phyloP scores from a whole-genome alignment of 345 rosid genomes.

The Noccaea bulbosa region DNA sequence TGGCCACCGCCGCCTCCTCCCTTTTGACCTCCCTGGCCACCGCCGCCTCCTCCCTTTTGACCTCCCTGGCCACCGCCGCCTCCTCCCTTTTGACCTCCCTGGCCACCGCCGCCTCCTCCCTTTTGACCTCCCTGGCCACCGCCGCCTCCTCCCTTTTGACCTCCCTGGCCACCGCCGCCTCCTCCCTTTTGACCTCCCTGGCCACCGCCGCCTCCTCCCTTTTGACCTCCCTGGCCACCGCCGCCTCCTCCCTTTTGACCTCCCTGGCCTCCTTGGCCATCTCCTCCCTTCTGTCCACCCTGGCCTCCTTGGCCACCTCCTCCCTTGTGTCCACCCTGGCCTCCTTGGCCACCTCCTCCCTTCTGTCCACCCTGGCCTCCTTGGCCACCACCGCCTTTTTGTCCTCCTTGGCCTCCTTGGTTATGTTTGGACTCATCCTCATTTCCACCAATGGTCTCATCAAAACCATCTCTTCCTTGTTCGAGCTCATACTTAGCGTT shows the following conservation, averaged over 20 bases:
- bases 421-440: slow-evolving; percentile 37
- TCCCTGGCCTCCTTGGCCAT: slow-evolving; percentile 20
- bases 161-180: slow-evolving; percentile 22
- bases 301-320: slow-evolving; percentile 30
- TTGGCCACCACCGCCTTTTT: slow-evolving; percentile 7
- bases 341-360: slow-evolving; percentile 9
- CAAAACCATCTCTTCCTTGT: slow-evolving; percentile 17
- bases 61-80: slow-evolving; percentile 23
- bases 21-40: slow-evolving; percentile 11
- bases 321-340: slow-evolving; percentile 15
- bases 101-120: background rate
- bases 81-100: background rate
- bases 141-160: background rate
- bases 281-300: slow-evolving; percentile 6
- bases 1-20: slow-evolving; percentile 10
- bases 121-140: background rate
- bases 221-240: slow-evolving; percentile 18
- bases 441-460: slow-evolving; percentile 7
- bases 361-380: background rate
- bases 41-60: background rate
- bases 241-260: slow-evolving; percentile 8
- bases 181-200: background rate
- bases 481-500: slow-evolving; percentile 11
- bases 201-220: slow-evolving; percentile 22
- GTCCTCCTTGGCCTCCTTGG: slow-evolving; percentile 15